Conservation (phyloP, 352 stramenopile species). For the Pythium grandisporangium region DNA sequence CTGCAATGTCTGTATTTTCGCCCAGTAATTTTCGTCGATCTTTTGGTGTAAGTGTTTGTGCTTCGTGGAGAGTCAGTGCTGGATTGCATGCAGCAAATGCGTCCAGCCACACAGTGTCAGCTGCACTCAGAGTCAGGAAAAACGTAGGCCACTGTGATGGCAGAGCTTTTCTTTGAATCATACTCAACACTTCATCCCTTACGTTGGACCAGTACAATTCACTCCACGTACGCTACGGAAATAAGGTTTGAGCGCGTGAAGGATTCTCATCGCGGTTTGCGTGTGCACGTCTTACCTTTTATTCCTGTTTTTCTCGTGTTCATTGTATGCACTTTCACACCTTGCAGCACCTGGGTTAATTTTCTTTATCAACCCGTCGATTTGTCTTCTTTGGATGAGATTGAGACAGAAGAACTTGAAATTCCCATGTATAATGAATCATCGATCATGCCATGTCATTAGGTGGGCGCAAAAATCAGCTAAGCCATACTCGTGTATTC, state of each 20-base stretch:
- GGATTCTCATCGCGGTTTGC: not conserved
- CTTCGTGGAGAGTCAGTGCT: not conserved
- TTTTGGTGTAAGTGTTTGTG: not conserved
- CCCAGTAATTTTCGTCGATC: slow-evolving; percentile 2
- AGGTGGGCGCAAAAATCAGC: slow-evolving; percentile 10
- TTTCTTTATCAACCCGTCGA: slow-evolving; percentile 7
- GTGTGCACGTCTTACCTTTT: too few relatives aligned
- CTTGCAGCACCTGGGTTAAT: too few relatives aligned
- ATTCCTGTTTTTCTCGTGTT: too few relatives aligned
- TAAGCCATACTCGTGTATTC: slow-evolving; percentile 5
- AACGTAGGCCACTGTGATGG: slow-evolving; percentile 8
- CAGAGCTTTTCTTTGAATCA: slow-evolving; percentile 10
- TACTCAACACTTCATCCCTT: slow-evolving; percentile 7
- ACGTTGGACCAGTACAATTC: slow-evolving; percentile 13
- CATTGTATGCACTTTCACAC: too few relatives aligned
- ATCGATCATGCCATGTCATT: slow-evolving; percentile 7
- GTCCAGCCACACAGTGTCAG: slow-evolving; percentile 16
- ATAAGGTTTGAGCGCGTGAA: slow-evolving; percentile 7
- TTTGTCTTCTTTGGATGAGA: slow-evolving; percentile 12
- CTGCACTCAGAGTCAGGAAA: slow-evolving; percentile 16
- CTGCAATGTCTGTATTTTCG: slow-evolving; percentile 12
- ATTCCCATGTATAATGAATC: slow-evolving; percentile 1
- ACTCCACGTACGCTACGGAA: slow-evolving; percentile 7
- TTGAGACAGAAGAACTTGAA: slow-evolving; percentile 16
- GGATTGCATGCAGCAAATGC: slow-evolving; percentile 10